These are phyloP conservation scores for Mycena polygramma DNA, from an alignment of 768 basidiomycete genomes.

Conservation along the genomic window DNA sequence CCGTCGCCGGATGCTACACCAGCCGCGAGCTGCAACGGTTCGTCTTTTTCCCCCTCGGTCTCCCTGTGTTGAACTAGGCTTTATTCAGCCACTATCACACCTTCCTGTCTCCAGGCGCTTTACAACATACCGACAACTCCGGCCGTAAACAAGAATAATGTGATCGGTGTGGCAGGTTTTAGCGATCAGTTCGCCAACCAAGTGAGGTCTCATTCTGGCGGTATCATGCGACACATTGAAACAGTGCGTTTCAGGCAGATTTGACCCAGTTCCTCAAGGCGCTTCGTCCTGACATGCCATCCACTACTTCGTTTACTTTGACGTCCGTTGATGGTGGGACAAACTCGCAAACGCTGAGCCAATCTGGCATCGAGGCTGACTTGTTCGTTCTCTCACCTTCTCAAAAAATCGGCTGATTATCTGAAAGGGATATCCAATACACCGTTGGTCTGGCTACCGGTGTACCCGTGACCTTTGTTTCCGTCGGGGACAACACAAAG, in stretches of 20 bases:
- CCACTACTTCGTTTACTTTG: slow-evolving; percentile 39
- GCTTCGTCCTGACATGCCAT: slow-evolving; percentile 40
- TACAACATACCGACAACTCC: slow-evolving; percentile 42
- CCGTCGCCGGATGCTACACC: slow-evolving; percentile 17
- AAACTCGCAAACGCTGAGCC: slow-evolving; percentile 38
- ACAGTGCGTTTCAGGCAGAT: slow-evolving; percentile 18
- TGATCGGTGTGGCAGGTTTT: slow-evolving; percentile 41
- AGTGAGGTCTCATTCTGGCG: slow-evolving; percentile 16
- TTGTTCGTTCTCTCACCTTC: background rate
- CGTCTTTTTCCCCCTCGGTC: background rate
- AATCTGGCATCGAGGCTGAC: slow-evolving; percentile 45
- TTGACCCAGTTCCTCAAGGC: slow-evolving; percentile 36
- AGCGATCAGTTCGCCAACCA: slow-evolving; percentile 39
- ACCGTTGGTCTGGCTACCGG: slow-evolving; percentile 41
- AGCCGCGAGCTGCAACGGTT: slow-evolving; percentile 20
- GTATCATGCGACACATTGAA: background rate
- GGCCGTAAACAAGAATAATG: slow-evolving; percentile 36
- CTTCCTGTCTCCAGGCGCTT: slow-evolving; percentile 35
- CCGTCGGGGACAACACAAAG: slow-evolving; percentile 35
- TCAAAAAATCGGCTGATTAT: background rate
- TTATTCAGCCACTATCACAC: slow-evolving; percentile 32
- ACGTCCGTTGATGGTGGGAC: slow-evolving; percentile 41
- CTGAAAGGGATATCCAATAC: slow-evolving; percentile 40
- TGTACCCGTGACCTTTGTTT: slow-evolving; percentile 41
- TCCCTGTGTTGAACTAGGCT: slow-evolving; percentile 9